Percentiles rank a stretch among this genome's conserved stretches.
Evolutionary conservation across 495 filamentous ascomycete species (phyloP).

Genomic region (Antarctomyces pellizariae): DNA sequence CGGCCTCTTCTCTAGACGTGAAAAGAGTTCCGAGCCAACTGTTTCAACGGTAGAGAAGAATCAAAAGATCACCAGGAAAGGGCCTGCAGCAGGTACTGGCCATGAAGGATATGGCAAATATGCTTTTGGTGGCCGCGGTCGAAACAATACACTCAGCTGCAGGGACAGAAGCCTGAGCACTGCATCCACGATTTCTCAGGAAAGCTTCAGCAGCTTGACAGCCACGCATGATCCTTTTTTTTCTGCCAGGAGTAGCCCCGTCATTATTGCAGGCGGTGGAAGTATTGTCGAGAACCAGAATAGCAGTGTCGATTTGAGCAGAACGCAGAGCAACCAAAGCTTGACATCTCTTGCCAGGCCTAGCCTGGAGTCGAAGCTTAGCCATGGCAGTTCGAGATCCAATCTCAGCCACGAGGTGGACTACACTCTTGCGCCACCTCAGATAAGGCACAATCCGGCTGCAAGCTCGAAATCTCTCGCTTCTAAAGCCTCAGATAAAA

Average conservation of each 20-base stretch:
- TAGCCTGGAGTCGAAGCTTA: slow-evolving; percentile 25
- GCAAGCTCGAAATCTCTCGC: slow-evolving; percentile 15
- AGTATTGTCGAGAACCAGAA: slow-evolving; percentile 34
- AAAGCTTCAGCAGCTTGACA: slow-evolving; percentile 20
- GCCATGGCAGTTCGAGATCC: slow-evolving; percentile 19
- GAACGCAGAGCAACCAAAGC: slow-evolving; percentile 42
- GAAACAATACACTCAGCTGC: slow-evolving; percentile 20
- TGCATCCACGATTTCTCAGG: slow-evolving; percentile 20
- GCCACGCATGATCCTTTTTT: slow-evolving; percentile 28
- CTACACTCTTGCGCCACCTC: slow-evolving; percentile 19
- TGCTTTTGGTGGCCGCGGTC: slow-evolving; percentile 33
- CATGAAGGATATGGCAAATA: slow-evolving; percentile 88
- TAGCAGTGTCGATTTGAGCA: slow-evolving; percentile 24
- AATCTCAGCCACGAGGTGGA: slow-evolving; percentile 10
- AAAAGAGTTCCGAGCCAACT: slow-evolving; percentile 40
- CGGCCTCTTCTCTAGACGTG: slow-evolving; percentile 51
- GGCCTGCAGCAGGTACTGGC: slow-evolving; percentile 77
- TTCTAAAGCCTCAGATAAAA: slow-evolving; percentile 29
- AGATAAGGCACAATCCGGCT: slow-evolving; percentile 8
- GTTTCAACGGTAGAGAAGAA: slow-evolving; percentile 22
- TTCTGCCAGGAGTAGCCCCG: slow-evolving; percentile 58
- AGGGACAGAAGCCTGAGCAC: slow-evolving; percentile 22
- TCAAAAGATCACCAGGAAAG: slow-evolving; percentile 41
- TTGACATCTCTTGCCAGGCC: slow-evolving; percentile 20
- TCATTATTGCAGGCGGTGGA: slow-evolving; percentile 65